A percentile compares a stretch with the other conserved stretches of the same genome.
phyloP scores from a whole-genome alignment of 2,329 filamentous ascomycete genomes.

The Pseudogymnoascus sp. region DNA sequence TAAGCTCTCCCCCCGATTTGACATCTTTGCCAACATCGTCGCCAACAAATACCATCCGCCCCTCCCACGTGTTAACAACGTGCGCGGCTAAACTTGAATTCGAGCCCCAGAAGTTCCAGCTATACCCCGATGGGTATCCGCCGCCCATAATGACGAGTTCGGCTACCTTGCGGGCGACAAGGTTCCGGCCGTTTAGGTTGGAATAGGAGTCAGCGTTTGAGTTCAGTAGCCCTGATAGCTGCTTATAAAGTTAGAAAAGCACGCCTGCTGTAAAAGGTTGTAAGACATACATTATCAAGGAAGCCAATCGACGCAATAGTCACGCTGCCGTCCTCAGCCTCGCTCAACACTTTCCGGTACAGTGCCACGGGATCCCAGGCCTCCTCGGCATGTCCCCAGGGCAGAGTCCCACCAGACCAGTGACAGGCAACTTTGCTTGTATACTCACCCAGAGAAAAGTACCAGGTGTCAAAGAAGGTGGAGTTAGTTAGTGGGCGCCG shows the following conservation, averaged over 20 bases:
- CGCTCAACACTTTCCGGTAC: constrained; percentile 37
- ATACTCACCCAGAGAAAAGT: no score
- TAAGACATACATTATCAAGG: constrained; percentile 29
- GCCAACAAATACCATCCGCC: constrained; percentile 35
- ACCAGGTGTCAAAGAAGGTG: no score
- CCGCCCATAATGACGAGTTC: constrained; percentile 47
- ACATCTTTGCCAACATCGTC: constrained; percentile 37
- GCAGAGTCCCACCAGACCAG: no score
- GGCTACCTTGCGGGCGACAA: constrained; percentile 20
- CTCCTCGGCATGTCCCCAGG: no score
- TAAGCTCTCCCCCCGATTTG: constrained; percentile 32
- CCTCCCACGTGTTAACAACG: constrained; percentile 39
- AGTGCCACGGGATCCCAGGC: constrained; percentile 31
- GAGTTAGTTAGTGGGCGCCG: no score
- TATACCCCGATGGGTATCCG: constrained; percentile 37
- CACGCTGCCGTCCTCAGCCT: constrained; percentile 33
- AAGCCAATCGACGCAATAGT: constrained; percentile 40
- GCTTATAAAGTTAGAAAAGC: no score
- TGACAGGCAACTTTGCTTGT: no score
- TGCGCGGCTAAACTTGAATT: constrained; percentile 32
- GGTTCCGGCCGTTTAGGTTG: no score
- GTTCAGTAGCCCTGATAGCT: no score
- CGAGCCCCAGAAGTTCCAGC: constrained; percentile 42
- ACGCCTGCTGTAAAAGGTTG: no score
- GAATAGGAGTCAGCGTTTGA: no score